Percentiles rank a stretch among this genome's conserved stretches.
phyloP scores from a whole-genome alignment of 1,139 yeast genomes.

The Sugiyamaella castrensis region DNA sequence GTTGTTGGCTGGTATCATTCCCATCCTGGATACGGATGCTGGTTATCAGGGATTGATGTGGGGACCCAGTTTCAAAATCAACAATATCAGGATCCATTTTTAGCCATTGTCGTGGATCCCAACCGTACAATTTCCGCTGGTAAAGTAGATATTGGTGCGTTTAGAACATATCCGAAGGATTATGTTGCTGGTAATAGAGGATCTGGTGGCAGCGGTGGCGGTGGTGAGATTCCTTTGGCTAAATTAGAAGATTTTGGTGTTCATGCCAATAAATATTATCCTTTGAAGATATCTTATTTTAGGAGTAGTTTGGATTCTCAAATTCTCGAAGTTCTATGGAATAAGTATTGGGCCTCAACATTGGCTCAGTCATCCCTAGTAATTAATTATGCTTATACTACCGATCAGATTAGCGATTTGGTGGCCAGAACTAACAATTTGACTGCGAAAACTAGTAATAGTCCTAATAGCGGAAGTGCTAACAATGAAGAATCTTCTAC shows the following conservation, averaged over 20 bases:
- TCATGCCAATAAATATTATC: constrained; percentile 68
- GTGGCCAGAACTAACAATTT: constrained; percentile 25
- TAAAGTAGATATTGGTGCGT: constrained; percentile 85
- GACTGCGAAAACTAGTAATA: not conserved
- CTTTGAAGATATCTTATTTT: constrained; percentile 64
- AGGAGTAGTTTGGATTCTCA: constrained; percentile 52
- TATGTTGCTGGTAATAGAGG: constrained; percentile 26
- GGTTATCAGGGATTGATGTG: constrained; percentile 89
- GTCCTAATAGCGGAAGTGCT: too few species aligned
- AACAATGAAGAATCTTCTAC: not conserved
- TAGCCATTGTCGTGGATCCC: constrained; percentile 88
- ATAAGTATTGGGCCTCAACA: constrained; percentile 50
- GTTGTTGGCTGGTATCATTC: constrained; percentile 90
- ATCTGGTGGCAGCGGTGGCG: constrained; percentile 3
- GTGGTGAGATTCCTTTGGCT: constrained; percentile 43
- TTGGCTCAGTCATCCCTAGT: constrained; percentile 35
- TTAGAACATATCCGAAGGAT: constrained; percentile 67
- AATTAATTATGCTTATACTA: constrained; percentile 36
- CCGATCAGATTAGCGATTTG: constrained; percentile 35
- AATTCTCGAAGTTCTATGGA: constrained; percentile 47
- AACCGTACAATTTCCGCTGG: constrained; percentile 62
- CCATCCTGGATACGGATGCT: constrained; percentile 96
- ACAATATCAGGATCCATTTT: constrained; percentile 83
- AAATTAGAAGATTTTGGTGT: constrained; percentile 64
- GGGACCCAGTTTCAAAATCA: constrained; percentile 83